These are phyloP conservation scores for Plasmodium adleri DNA, from an alignment of 169 alveolate species.

Conservation along the genomic window DNA sequence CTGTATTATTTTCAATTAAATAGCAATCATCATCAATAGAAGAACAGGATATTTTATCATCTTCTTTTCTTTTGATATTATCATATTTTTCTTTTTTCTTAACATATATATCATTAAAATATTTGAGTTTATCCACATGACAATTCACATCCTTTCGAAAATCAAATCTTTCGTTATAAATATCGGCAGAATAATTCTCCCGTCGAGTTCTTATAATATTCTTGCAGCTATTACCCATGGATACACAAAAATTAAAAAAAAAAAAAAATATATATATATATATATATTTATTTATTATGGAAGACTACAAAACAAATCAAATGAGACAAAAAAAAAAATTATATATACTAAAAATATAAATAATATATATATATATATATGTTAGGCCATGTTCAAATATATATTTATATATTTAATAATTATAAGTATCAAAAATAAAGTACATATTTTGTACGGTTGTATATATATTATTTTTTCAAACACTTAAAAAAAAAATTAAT, in stretches of 20 bases:
- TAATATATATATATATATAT: too few relatives aligned
- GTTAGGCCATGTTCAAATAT: too few relatives aligned
- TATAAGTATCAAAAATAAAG: too few relatives aligned
- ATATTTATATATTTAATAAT: too few relatives aligned
- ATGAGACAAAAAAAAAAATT: slow-evolving; percentile 1
- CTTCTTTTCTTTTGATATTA: not conserved
- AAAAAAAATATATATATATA: not conserved
- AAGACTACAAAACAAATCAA: too few relatives aligned
- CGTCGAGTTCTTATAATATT: slow-evolving; percentile 20
- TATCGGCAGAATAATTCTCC: slow-evolving; percentile 1
- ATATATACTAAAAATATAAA: not conserved
- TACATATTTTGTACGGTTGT: too few relatives aligned
- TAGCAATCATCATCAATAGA: not conserved
- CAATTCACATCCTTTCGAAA: slow-evolving; percentile 14
- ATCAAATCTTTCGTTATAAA: slow-evolving; percentile 19
- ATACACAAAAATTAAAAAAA: slow-evolving; percentile 8
- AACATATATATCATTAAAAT: slow-evolving; percentile 35
- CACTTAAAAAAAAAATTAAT: too few relatives aligned
- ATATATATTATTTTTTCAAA: too few relatives aligned
- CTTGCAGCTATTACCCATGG: slow-evolving; percentile 72
- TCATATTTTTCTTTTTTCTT: not conserved
- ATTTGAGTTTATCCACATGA: not conserved
- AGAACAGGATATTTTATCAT: not conserved
- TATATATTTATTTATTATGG: too few relatives aligned
- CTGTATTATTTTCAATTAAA: slow-evolving; percentile 8